Evolutionary conservation across 2,329 filamentous ascomycete genomes (phyloP).

Genomic region (Penicillium sp.): DNA sequence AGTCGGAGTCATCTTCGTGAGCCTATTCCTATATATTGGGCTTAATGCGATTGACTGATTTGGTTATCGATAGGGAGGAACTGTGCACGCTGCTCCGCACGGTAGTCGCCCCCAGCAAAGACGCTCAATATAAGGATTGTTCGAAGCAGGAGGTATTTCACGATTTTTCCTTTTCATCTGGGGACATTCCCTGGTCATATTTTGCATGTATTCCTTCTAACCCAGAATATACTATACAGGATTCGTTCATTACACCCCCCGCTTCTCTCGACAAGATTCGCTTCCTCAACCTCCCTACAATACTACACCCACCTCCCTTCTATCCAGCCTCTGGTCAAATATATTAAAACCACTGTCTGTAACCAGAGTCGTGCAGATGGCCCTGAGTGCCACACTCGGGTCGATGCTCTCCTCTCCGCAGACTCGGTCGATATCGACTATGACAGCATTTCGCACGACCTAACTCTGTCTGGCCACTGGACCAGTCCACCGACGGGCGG

Average conservation of each 20-base stretch:
- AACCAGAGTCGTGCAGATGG: conserved; percentile 34
- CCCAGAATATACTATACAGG: conserved; percentile 29
- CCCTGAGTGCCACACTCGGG: conserved; percentile 50
- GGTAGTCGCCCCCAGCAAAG: conserved; percentile 49
- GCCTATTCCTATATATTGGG: conserved; percentile 11
- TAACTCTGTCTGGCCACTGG: conserved; percentile 67
- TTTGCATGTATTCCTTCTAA: neutral
- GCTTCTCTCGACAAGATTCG: conserved; percentile 57
- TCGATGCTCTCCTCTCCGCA: conserved; percentile 52
- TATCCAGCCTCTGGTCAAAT: conserved; percentile 55
- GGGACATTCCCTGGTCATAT: neutral
- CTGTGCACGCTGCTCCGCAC: conserved; percentile 60
- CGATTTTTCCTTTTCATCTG: neutral
- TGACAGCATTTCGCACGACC: conserved; percentile 63
- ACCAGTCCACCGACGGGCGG: conserved; percentile 32
- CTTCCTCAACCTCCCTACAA: conserved; percentile 63
- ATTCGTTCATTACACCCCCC: conserved; percentile 64
- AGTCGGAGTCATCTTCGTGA: conserved; percentile 38
- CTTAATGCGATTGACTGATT: conserved; percentile 5
- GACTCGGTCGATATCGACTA: conserved; percentile 74
- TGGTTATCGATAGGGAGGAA: conserved; percentile 37
- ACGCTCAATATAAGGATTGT: conserved; percentile 49
- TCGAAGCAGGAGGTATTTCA: conserved; percentile 45
- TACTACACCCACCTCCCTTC: conserved; percentile 66
- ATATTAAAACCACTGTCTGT: conserved; percentile 56